Conservation (phyloP, 495 filamentous ascomycete species). For the Cladorrhinum samala region DNA sequence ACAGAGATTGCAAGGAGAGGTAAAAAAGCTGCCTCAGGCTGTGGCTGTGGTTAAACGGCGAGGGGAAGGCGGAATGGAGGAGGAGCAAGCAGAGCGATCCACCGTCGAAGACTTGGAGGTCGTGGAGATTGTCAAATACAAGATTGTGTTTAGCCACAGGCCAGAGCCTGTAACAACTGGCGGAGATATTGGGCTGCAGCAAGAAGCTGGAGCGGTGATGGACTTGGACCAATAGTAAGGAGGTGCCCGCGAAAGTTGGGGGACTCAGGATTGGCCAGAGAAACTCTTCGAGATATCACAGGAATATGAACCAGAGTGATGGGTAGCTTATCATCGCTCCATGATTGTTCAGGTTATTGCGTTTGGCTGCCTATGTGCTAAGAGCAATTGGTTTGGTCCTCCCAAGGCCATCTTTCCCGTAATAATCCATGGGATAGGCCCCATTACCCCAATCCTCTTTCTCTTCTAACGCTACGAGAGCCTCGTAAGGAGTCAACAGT, state of each 20-base stretch:
- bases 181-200: not conserved
- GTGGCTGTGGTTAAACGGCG: constrained; percentile 52
- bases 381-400: constrained; percentile 52
- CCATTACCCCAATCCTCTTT: constrained; percentile 69
- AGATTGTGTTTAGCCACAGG: constrained; percentile 77
- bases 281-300: too few species aligned
- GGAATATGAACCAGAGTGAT: not conserved
- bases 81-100: constrained; percentile 8
- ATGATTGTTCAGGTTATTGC: not conserved
- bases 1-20: constrained; percentile 78
- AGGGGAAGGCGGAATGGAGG: constrained; percentile 9
- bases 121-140: constrained; percentile 81
- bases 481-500: constrained; percentile 89
- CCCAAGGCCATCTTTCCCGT: constrained; percentile 85
- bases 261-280: too few species aligned
- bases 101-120: constrained; percentile 47
- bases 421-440: constrained; percentile 98
- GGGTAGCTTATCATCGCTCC: not conserved
- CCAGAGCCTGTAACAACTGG: constrained; percentile 72
- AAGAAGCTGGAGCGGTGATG: not conserved
- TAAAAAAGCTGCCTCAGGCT: constrained; percentile 74
- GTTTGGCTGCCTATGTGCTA: not conserved
- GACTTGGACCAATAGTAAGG: not conserved
- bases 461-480: constrained; percentile 75
- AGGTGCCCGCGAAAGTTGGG: not conserved